phyloP scores from a whole-genome alignment of 805 yeast genomes.

The Saccharomycopsis guyanensis region DNA sequence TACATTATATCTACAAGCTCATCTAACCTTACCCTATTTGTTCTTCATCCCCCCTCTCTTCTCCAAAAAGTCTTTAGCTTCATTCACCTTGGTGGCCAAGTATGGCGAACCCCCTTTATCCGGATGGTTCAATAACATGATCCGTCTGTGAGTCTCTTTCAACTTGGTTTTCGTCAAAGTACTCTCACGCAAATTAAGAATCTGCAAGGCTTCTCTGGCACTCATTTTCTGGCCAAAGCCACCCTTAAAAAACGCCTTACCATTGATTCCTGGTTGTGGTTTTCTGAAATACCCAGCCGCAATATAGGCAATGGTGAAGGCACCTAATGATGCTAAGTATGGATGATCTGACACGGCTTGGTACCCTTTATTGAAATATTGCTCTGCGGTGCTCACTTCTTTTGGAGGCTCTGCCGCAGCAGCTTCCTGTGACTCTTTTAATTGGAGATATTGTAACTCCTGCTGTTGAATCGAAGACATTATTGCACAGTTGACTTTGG shows the following conservation, averaged over 20 bases:
- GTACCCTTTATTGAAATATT: constrained; percentile 54
- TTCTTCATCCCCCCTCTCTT: constrained; percentile 32
- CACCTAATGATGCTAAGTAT: constrained; percentile 62
- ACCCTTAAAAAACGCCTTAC: constrained; percentile 71
- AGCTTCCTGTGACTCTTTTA: constrained; percentile 2
- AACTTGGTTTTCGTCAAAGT: constrained; percentile 55
- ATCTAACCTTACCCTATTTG: no score
- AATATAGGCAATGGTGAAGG: constrained; percentile 53
- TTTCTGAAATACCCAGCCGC: constrained; percentile 62
- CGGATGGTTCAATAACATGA: constrained; percentile 88
- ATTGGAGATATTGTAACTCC: constrained; percentile 15
- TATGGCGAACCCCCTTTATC: constrained; percentile 91
- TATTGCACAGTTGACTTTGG: no score
- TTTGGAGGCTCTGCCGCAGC: constrained; percentile 16
- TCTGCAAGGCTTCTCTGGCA: constrained; percentile 80
- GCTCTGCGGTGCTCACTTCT: constrained; percentile 40
- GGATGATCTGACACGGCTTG: constrained; percentile 72
- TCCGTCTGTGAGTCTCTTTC: constrained; percentile 72
- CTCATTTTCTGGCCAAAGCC: constrained; percentile 90
- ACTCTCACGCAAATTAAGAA: constrained; percentile 66
- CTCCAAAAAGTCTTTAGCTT: constrained; percentile 76
- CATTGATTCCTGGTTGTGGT: constrained; percentile 56
- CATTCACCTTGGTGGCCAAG: constrained; percentile 85
- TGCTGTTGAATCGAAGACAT: constrained; percentile 15
- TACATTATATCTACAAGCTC: no score